Percentiles rank a stretch among this genome's conserved stretches.
Evolutionary conservation across 2,329 filamentous ascomycete genomes (phyloP).

Genomic region (Fusarium sp.): DNA sequence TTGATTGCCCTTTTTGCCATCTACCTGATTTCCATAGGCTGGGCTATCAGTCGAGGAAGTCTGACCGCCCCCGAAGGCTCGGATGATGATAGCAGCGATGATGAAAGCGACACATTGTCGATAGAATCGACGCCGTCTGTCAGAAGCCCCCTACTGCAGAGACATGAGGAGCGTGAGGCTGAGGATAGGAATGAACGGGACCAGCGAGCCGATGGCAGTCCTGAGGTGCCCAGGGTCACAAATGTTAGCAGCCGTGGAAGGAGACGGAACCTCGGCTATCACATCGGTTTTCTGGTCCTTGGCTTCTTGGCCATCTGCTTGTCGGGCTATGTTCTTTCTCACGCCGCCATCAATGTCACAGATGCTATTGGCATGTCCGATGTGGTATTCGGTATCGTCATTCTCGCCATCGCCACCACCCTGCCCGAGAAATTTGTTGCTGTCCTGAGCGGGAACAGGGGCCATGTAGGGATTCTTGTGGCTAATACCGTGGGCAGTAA

Average conservation of each 20-base stretch:
- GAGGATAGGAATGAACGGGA: neutral
- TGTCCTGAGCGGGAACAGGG: neutral
- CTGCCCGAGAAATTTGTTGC: neutral
- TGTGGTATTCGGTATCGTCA: neutral
- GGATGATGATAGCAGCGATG: neutral
- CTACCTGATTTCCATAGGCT: neutral
- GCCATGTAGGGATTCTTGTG: neutral
- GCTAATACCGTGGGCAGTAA: neutral
- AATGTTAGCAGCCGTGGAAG: rapidly evolving
- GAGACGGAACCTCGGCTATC: neutral
- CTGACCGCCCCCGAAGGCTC: neutral
- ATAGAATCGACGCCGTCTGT: neutral
- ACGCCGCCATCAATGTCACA: neutral
- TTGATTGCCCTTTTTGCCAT: neutral
- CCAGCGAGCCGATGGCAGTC: neutral
- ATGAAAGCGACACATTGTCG: neutral
- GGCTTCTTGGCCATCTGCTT: neutral
- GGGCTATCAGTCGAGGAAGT: neutral
- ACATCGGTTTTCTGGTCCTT: neutral
- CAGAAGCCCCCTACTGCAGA: neutral
- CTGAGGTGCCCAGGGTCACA: rapidly evolving
- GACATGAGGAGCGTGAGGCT: neutral
- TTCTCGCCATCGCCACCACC: neutral
- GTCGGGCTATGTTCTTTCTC: neutral
- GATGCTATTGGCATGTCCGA: neutral